phyloP scores from a whole-genome alignment of 306 rosid genomes.

The Castanea crenata region DNA sequence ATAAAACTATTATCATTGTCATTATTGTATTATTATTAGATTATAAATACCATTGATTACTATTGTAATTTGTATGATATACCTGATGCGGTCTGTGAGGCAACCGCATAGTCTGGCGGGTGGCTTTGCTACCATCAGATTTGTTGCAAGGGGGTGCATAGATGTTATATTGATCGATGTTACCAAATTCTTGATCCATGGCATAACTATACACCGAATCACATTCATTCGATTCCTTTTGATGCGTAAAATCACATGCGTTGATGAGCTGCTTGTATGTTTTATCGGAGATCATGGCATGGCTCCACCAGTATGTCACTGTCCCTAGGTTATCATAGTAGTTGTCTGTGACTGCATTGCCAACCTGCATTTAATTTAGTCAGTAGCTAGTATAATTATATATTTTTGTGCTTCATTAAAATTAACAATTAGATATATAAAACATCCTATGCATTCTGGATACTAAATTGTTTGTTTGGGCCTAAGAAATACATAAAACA shows the following conservation, averaged over 20 bases:
- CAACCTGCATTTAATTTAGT: constrained; percentile 52
- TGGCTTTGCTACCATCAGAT: constrained; percentile 57
- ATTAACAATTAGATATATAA: no score
- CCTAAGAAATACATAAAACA: no score
- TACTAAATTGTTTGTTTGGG: no score
- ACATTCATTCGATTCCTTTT: constrained; percentile 80
- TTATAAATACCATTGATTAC: not conserved
- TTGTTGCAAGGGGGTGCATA: constrained; percentile 90
- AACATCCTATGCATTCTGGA: no score
- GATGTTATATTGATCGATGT: constrained; percentile 94
- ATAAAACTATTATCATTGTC: no score
- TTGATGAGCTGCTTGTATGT: constrained; percentile 72
- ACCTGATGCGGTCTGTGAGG: constrained; percentile 77
- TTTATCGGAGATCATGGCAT: constrained; percentile 94
- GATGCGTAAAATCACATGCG: constrained; percentile 74
- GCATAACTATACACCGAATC: constrained; percentile 82
- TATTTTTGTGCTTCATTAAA: no score
- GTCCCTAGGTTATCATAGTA: constrained; percentile 92
- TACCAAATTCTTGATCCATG: constrained; percentile 92
- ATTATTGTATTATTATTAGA: not conserved
- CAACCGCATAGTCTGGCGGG: constrained; percentile 56
- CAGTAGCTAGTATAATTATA: not conserved
- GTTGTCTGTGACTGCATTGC: constrained; percentile 95
- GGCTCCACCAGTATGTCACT: constrained; percentile 99
- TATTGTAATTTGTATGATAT: not conserved